Base-by-base conservation (phyloP, 331 rosid genomes). In the Telfairia occidentalis region DNA sequence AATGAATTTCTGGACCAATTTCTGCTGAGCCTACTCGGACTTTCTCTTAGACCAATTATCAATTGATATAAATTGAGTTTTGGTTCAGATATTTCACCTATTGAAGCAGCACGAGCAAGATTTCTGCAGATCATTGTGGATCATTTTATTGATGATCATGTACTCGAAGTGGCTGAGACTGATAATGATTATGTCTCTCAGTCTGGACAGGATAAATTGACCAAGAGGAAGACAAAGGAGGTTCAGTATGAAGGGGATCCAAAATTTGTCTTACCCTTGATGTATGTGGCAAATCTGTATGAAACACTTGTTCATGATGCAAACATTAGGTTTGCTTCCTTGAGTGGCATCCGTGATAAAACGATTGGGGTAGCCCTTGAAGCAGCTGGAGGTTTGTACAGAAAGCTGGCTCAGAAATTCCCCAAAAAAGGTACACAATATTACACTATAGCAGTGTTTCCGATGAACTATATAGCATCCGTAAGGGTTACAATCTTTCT, bases 301-400 rank as follows among this genome's bases (percentile, higher is more conserved):
- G 96, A 94, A 67, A 84, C 82, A 66, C 84, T 94, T 65, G 97
- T 94, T 66, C 73, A 74, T 76, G 96, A 94, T 37, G 92, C 84
- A 61, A 92, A 94, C 81, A 85, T 75, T 57, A 90, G 96, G 86
- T 96, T 94, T 81, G 80, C 89, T 80, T 89, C 96, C 76, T 70
- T 88, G 90, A 86, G 82, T 80, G 97, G 97, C 60, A 82, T 88
- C 73, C 92, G 98, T 18, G 98, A 91, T 75, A 94, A 94, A 85
- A 88, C 96, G 0, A 89, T 94, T 77, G 97, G 96, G 57, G 98
- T 94, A 63, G 97, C 98, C 49, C 98, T 94, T 74, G 98, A 94
- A 86, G 98, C 97, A 53, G 86, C 98, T 70, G 98, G 98, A 80
- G 98, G 98, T 38, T 88, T 94, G 89, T 94, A 94, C 82, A 86